Evolutionary conservation across 345 rosid species (phyloP), one percentile per base, ranked within the genome.

Genomic region (Pelargonium nanum): DNA sequence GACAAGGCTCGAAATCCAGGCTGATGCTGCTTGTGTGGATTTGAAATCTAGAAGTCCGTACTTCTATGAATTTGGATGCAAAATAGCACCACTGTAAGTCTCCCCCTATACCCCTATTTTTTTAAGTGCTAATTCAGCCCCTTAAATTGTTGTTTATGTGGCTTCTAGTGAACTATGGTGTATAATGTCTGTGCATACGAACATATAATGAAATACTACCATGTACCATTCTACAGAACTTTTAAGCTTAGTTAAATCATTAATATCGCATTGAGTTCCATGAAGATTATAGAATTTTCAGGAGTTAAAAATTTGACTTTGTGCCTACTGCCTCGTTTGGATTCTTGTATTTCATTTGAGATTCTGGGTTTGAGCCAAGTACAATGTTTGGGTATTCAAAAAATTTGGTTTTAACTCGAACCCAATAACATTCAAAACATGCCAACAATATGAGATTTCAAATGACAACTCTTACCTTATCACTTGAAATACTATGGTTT

Each of bases 21-120:
- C 95, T 16, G 96, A 91, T 70, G 91, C 96, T 52, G 85, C 87
- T 4, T 78, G 80, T 71, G 98, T 85, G 67, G 96, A 92, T 83
- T 82, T 92, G 60, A 80, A 75, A 77, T 85, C 89, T 28, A 81
- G 87, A 2, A 83, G 88, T 62, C 82, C 69, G 6, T 84, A 83
- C 65, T 93, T 93, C 63, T 87, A 87, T 53, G 93, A 89, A 71
- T 80, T 89, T 65, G 98, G 91, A 45, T 83, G 90, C 87, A 92
- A 92, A 75, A 72, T 89, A 69, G 82, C 75, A 25, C 96, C 97
- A 6, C 19, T 85, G 96, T 89, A 66, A 92, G 98, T 74, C 53
- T 65, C 59, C 55, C 24, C 16, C 28, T 19, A 21, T 28, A 24
- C 10, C 69, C 50, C 1, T 19, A 28, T 48, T 51, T 62, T 24